Conservation (phyloP, 202 grass and related monocot species). For the Setaria viridis region DNA sequence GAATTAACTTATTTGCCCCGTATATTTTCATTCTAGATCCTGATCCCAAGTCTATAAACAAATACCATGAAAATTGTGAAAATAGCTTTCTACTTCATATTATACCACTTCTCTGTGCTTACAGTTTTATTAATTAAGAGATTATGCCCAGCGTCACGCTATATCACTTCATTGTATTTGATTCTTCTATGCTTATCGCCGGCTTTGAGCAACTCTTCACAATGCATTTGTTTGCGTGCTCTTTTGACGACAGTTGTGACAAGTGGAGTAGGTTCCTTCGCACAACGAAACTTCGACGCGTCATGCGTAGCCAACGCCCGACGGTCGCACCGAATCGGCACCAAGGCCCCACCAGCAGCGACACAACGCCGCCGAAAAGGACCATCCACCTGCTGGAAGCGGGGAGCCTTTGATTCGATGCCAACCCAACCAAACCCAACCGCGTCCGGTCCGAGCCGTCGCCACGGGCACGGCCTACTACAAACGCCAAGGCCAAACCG, state of each 20-base stretch:
- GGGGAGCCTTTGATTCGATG: conserved; percentile 35
- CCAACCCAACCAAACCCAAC: neutral
- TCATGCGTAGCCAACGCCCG: neutral
- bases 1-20: too few species aligned
- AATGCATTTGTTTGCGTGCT: neutral
- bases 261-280: conserved; percentile 15
- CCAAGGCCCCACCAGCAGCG: conserved; percentile 11
- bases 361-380: conserved; percentile 30
- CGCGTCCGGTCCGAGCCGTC: conserved; percentile 5
- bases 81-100: too few species aligned
- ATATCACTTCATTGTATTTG: too few species aligned
- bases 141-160: too few species aligned
- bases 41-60: too few species aligned
- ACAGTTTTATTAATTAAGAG: too few species aligned
- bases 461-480: conserved; percentile 3
- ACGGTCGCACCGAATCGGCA: neutral
- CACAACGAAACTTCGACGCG: neutral
- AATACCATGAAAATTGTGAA: too few species aligned
- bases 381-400: conserved; percentile 31
- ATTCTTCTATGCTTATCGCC: too few species aligned
- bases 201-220: too few species aligned
- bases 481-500: conserved; percentile 21
- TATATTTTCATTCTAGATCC: too few species aligned
- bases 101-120: too few species aligned
- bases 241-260: neutral